Evolutionary conservation across 225 moss, liverwort and hornwort species (phyloP).

Genomic region (Anthoceros angustus): DNA sequence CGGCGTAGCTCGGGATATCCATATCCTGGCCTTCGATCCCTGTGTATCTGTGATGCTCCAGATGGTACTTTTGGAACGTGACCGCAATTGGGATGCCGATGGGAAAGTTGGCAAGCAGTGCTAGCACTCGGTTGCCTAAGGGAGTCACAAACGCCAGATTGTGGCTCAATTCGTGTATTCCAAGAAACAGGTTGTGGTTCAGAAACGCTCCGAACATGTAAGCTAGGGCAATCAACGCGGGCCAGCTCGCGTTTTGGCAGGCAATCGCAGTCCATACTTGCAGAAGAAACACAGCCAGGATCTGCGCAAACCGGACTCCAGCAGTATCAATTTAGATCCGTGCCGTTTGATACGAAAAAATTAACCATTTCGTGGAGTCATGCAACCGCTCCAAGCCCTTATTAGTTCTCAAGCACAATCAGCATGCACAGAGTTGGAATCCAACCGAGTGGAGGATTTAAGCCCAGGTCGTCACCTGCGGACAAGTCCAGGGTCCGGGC

Average conservation of each 20-base stretch:
- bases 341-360: no score
- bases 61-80: conserved; percentile 94
- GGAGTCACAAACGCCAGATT: conserved; percentile 62
- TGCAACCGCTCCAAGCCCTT: no score
- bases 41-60: conserved; percentile 86
- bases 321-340: no score
- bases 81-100: conserved; percentile 93
- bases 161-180: conserved; percentile 93
- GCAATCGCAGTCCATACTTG: conserved; percentile 57
- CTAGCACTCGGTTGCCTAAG: conserved; percentile 64
- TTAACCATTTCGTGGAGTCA: no score
- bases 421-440: no score
- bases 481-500: conserved; percentile 63
- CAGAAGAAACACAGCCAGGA: conserved; percentile 46
- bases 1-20: conserved; percentile 82
- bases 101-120: conserved; percentile 64
- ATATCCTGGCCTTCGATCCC: conserved; percentile 96
- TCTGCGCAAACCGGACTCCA: no score
- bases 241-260: conserved; percentile 46
- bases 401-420: no score
- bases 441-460: background rate
- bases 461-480: conserved; percentile 31
- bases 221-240: conserved; percentile 36
- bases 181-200: conserved; percentile 90
- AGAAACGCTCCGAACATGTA: conserved; percentile 88